Base-by-base conservation (phyloP, 768 basidiomycete species). In the Suillus decipiens region DNA sequence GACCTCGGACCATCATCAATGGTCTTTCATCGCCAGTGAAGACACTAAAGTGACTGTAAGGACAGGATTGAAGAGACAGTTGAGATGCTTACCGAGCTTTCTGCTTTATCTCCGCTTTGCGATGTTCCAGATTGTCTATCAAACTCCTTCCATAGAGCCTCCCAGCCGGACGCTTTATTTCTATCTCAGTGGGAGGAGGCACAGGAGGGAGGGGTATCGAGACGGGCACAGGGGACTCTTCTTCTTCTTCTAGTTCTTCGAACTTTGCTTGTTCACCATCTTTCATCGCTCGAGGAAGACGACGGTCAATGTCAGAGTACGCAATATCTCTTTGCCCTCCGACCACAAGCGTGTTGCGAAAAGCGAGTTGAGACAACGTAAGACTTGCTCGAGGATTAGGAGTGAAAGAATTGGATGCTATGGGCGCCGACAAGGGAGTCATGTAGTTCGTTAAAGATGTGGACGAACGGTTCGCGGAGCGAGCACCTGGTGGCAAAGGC, bases 21-120 rank as follows among this genome's bases (percentile, higher is more conserved):
- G 95, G 93, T 62, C 95, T 81, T 66, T 90, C 83, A 70, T 97
- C 95, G 15, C 95, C 95, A 60, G 80, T 86, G 74, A 97, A 97
- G 15, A 92, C 89, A 61, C 95, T 96, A 24, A 43, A 33, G 60
- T 39, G 41, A 61, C 56, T 28, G 31, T 28, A 57, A 53, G 42
- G 41, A 33, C 12, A 14, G 28, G 19, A 54, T 33, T n/a, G 61
- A 65, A 19, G 50, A 31, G 5, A 45, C 50, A 60, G 12, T 57
- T 19, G 5, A 43, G 12, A 39, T n/a, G 67, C 80, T 67, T 78
- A 95, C 95, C 95, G 84, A 75, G 93, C 87, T 75, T 89, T 95
- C 64, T 82, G 85, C 67, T 89, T 88, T 86, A 95, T 90, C 66
- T 86, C 84, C 15, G 86, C 83, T 71, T 97, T 96, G 54, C 95